These are phyloP conservation scores for Coix lacrymajobi DNA, from an alignment of 176 grass and related monocot species.

Conservation along the genomic window DNA sequence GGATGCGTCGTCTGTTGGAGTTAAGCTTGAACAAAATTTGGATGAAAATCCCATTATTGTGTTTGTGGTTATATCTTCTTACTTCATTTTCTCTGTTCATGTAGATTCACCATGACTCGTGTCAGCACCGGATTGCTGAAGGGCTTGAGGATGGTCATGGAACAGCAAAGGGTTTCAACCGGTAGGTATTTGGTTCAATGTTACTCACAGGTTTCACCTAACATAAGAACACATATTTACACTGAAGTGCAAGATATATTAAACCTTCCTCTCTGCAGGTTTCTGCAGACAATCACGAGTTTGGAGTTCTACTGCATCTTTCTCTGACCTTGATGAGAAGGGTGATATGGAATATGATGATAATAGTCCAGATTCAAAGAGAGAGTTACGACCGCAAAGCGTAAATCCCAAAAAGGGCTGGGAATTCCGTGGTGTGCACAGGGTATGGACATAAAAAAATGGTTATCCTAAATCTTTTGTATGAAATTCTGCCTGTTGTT, in stretches of 20 bases:
- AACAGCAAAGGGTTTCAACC: constrained; percentile 34
- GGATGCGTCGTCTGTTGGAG: no score
- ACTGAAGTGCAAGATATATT: constrained; percentile 6
- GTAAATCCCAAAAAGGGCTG: constrained; percentile 68
- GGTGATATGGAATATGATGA: constrained; percentile 25
- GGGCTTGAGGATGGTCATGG: constrained; percentile 41
- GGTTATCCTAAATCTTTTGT: neutral
- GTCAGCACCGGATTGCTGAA: constrained; percentile 42
- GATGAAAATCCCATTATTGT: neutral
- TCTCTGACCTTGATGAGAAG: constrained; percentile 54
- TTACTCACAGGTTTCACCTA: neutral
- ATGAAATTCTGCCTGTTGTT: neutral
- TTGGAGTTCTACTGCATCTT: constrained; percentile 61
- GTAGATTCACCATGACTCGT: constrained; percentile 58
- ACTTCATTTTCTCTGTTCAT: constrained; percentile 29
- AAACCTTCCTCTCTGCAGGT: constrained; percentile 32
- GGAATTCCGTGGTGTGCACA: constrained; percentile 76
- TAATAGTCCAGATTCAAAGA: constrained; percentile 39
- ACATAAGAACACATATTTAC: neutral
- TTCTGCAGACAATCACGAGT: constrained; percentile 40
- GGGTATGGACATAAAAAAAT: constrained; percentile 41
- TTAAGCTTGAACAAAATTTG: neutral
- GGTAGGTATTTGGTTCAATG: constrained; percentile 31
- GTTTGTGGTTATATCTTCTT: constrained; percentile 2
- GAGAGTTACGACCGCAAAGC: constrained; percentile 53